Percentiles rank a stretch among this genome's conserved stretches.
Conservation (phyloP, 192 early-diverging fungal species). For the Coemansia sp. region DNA sequence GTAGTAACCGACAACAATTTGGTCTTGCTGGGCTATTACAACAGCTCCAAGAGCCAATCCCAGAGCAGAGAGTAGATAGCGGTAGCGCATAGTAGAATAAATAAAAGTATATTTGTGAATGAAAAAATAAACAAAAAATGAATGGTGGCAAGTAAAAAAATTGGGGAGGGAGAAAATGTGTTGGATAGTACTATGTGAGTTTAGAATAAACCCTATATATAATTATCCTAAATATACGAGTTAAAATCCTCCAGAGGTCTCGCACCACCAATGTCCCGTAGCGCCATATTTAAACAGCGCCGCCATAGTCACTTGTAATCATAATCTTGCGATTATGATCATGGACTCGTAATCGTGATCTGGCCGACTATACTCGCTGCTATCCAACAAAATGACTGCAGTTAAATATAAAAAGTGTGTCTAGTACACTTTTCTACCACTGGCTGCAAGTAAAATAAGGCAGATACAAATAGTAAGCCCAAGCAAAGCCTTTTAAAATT, state of each 20-base stretch:
- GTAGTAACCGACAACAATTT: constrained; percentile 25
- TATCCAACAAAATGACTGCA: background rate
- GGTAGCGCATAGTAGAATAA: background rate
- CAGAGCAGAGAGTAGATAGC: background rate
- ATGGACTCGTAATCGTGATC: too few relatives aligned
- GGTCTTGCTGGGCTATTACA: constrained; percentile 1
- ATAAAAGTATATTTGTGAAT: background rate
- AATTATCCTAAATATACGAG: too few relatives aligned
- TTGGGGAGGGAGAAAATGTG: background rate
- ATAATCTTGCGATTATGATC: too few relatives aligned
- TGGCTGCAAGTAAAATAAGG: background rate
- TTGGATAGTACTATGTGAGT: too few relatives aligned
- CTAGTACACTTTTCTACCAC: background rate
- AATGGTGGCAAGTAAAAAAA: background rate
- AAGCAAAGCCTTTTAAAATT: background rate
- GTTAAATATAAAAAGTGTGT: background rate
- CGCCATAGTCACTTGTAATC: too few relatives aligned
- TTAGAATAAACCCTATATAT: too few relatives aligned
- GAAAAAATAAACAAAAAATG: background rate
- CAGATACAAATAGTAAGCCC: background rate
- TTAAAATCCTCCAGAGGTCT: too few relatives aligned
- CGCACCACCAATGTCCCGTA: too few relatives aligned
- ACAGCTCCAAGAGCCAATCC: background rate
- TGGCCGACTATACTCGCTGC: too few relatives aligned
- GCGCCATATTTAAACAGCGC: too few relatives aligned